Conservation (phyloP, 768 basidiomycete genomes). For the Chalciporus sphaerocephalus region DNA sequence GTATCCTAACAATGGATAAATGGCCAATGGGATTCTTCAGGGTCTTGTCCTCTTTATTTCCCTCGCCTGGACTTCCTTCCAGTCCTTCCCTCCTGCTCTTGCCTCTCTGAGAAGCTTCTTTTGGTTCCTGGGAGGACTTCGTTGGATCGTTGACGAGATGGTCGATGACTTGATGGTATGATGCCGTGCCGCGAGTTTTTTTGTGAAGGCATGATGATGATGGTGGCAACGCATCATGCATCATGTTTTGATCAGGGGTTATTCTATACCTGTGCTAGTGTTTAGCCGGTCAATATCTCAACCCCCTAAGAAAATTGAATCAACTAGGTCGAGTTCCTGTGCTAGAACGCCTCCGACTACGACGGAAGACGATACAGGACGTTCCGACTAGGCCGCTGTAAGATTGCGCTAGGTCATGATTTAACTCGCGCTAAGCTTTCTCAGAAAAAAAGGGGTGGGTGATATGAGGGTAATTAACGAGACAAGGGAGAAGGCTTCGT, state of each 20-base stretch:
- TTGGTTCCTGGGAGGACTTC: not conserved
- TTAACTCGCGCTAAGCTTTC: too few relatives aligned
- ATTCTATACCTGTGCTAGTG: conserved; percentile 15
- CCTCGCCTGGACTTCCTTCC: not conserved
- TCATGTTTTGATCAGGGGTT: not conserved
- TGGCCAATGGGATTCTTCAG: too few relatives aligned
- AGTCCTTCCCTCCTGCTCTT: not conserved
- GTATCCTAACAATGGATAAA: too few relatives aligned
- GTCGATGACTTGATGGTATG: conserved; percentile 1
- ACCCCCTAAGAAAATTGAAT: too few relatives aligned
- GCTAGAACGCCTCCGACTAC: too few relatives aligned
- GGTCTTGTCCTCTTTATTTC: not conserved
- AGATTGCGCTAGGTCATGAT: too few relatives aligned
- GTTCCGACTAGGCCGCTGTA: too few relatives aligned
- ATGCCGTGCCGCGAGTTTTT: not conserved
- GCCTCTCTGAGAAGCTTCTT: not conserved
- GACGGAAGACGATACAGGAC: too few relatives aligned
- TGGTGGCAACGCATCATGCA: too few relatives aligned
- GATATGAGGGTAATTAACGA: not conserved
- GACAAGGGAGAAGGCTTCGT: not conserved
- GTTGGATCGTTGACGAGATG: not conserved
- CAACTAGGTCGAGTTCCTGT: too few relatives aligned
- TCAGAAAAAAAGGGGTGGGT: not conserved
- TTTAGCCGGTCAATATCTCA: not conserved
- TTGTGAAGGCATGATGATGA: too few relatives aligned